Evolutionary conservation across 1,284 basidiomycete genomes (phyloP), one percentile per base, ranked within the genome.

Genomic region (Kalmanozyma brasiliensis): DNA sequence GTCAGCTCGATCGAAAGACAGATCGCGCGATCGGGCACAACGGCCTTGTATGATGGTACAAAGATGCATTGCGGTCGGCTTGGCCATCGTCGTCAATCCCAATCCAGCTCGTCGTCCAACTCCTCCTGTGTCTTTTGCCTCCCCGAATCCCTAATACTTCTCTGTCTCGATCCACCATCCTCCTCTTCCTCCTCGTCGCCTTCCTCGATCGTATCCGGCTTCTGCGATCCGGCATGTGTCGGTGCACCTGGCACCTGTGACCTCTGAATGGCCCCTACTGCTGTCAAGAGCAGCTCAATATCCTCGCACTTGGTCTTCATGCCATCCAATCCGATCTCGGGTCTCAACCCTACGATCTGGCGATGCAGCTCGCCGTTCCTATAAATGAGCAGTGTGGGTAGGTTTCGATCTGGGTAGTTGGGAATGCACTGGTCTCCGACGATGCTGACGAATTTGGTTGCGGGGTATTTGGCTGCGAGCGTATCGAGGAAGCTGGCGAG

Each of bases 381-480:
- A 83, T 98, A 98, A 34, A 97, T 86, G 69, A 98, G 89, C 53
- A 98, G 84, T 84, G 95, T 98, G 1, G 95, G 96, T 42, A 94
- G 84, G 58, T 94, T 90, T 35, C 88, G 86, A 78, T 98, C 95
- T 8, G 95, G 95, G 47, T 98, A 90, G 83, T 98, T 91, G 22
- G 92, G 89, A 74, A 98, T 97, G 84, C 95, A 98, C 83, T 95
- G 77, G 84, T 92, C 89, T 26, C 94, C 94, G 2, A 95, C 89
- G 74, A 98, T 98, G 33, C 91, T 93, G 63, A 98, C 91, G 77
- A 98, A 98, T 83, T 98, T 98, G 9, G 94, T 92, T 23, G 90
- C 88, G 3, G 94, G 92, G 82, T 97, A 90, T 51, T 89, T 88
- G 24, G 86, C 85, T 0, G 95, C 93, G 2, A 98, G 85, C 1